Evolutionary conservation across 257 asterid genomes (phyloP).

Genomic region (Leptodermis oblonga): DNA sequence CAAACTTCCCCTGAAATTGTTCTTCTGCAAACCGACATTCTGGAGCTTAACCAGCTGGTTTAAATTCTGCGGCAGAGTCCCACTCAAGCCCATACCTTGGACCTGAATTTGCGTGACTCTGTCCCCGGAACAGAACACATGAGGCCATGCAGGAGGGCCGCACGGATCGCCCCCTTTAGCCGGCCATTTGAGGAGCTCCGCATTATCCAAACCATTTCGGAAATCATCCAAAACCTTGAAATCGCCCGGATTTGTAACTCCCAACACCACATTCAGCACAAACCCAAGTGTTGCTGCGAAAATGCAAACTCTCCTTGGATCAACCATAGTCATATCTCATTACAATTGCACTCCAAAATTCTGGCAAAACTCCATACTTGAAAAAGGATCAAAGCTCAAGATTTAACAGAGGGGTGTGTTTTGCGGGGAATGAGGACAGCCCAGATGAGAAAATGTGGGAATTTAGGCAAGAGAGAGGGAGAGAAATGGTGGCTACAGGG

Average conservation of each 20-base stretch:
- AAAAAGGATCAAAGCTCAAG: no score
- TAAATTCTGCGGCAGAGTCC: constrained; percentile 65
- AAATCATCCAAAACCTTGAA: constrained; percentile 53
- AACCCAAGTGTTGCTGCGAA: constrained; percentile 20
- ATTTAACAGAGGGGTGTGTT: no score
- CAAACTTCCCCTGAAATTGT: constrained; percentile 59
- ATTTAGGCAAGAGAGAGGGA: neutral
- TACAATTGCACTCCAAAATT: constrained; percentile 25
- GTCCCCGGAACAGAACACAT: constrained; percentile 45
- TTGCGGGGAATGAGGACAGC: no score
- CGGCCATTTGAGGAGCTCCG: constrained; percentile 76
- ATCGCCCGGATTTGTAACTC: constrained; percentile 62
- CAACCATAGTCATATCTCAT: constrained; percentile 29
- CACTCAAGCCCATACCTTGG: constrained; percentile 61
- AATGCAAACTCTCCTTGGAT: constrained; percentile 24
- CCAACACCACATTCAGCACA: constrained; percentile 30
- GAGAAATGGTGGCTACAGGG: constrained; percentile 23
- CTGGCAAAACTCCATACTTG: no score
- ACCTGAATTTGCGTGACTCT: constrained; percentile 86
- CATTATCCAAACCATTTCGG: constrained; percentile 55
- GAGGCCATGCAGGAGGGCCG: constrained; percentile 78
- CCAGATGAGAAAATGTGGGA: constrained; percentile 23
- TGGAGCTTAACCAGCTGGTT: constrained; percentile 50
- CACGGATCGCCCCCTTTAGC: constrained; percentile 66
- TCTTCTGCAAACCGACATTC: constrained; percentile 68